Conservation (phyloP, 495 filamentous ascomycete genomes). For the Collariella sp. region DNA sequence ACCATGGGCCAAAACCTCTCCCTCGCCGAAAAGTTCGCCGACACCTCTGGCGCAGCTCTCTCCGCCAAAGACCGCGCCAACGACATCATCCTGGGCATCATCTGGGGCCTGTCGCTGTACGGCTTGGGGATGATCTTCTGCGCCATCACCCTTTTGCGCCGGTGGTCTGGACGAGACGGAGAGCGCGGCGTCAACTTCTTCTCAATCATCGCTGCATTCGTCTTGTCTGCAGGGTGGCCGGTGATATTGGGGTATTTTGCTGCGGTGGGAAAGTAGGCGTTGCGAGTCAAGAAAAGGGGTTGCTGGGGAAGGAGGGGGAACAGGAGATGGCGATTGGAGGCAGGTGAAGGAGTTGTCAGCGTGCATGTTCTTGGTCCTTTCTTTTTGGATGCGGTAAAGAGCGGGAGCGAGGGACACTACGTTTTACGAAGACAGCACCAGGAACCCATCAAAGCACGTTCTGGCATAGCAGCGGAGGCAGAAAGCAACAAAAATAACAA, state of each 20-base stretch:
- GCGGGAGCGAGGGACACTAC: no score
- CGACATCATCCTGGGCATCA: constrained; percentile 26
- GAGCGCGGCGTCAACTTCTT: constrained; percentile 22
- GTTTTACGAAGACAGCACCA: no score
- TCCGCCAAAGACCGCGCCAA: constrained; percentile 17
- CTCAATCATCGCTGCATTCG: constrained; percentile 22
- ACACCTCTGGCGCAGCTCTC: constrained; percentile 21
- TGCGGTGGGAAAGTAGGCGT: no score
- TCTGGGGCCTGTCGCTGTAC: constrained; percentile 26
- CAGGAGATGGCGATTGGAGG: no score
- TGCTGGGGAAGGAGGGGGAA: no score
- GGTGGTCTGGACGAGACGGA: constrained; percentile 26
- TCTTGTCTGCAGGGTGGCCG: constrained; percentile 24
- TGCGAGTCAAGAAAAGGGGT: no score
- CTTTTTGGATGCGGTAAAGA: no score
- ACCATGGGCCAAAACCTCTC: constrained; percentile 31
- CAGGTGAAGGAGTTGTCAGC: no score
- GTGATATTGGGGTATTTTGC: constrained; percentile 25
- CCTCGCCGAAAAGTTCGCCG: constrained; percentile 17
- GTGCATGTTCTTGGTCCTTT: no score
- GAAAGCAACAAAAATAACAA: no score
- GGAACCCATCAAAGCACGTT: no score
- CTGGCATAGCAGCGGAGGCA: no score
- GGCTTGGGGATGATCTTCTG: constrained; percentile 31
- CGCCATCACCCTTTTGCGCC: constrained; percentile 24